Base-by-base conservation (phyloP, 495 filamentous ascomycete genomes). In the Podospora comata region DNA sequence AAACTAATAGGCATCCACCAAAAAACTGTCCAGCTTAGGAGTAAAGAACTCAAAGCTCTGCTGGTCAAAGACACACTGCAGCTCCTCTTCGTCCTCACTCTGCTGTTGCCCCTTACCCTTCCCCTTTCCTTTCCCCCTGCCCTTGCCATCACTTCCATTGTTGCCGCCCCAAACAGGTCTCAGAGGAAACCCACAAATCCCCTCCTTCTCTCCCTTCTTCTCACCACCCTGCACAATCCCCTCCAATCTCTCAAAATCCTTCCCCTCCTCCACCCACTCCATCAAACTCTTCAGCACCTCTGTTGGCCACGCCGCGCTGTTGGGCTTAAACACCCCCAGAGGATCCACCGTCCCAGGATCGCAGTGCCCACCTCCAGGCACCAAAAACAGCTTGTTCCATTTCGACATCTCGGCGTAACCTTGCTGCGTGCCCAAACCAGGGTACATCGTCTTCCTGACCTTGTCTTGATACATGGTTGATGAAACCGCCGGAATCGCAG, bases 311-410 rank as follows among this genome's bases (percentile, higher is more conserved):
- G 39, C 39, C 0, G 39, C 39, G 9, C 13, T 11, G 39, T 48
- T 48, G 2, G 39, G 13, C 39, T 16, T 48, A 69, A 76, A 86
- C 0, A 79, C 78, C 5, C 81, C 82, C 48, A 79, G 79, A 3
- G 81, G 80, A 71, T 80, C 75, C 16, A 76, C 66, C 0, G 62
- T 15, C 65, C 82, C 85, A 0, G 78, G 65, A 0, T 72, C 72
- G 63, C 84, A 87, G 75, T 86, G 83, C 0, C 74, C 80, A 0
- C 81, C 85, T n/a, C 85, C 84, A 2, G 85, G 83, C 9, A 87
- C 74, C 1, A 86, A 68, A 72, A 79, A 87, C 23, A 86, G 69
- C n/a, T 77, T 79, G 71, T 86, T 84, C 76, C 80, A 88, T 15
- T 83, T 84, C 27, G 78, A 72, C 62, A 86, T 67, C 30, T 77